Conservation (phyloP, 306 rosid species). For the Gleditsia sinensis region DNA sequence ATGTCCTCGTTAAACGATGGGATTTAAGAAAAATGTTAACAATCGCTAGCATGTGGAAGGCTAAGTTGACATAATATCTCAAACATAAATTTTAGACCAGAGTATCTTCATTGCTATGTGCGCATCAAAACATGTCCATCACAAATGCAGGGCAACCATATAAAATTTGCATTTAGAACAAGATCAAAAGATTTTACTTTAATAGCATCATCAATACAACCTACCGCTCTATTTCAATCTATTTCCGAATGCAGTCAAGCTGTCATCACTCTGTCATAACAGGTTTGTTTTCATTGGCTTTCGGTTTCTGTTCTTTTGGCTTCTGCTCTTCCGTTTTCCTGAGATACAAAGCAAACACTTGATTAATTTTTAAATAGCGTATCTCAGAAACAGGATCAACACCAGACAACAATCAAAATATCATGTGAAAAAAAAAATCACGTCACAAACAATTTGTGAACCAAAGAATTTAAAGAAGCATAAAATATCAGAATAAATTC, state of each 20-base stretch:
- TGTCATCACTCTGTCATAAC: conserved; percentile 82
- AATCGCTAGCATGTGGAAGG: neutral
- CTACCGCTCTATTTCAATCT: conserved; percentile 25
- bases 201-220: neutral
- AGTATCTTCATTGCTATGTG: neutral
- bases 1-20: too few species aligned
- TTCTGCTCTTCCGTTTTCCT: conserved; percentile 95
- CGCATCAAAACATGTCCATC: conserved; percentile 15
- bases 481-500: neutral
- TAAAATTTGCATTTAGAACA: neutral
- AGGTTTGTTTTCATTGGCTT: conserved; percentile 94
- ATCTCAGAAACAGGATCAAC: conserved; percentile 18
- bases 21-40: too few species aligned
- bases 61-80: neutral
- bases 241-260: conserved; percentile 10
- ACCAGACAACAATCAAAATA: neutral
- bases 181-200: neutral
- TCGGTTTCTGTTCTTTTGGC: conserved; percentile 84
- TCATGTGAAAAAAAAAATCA: neutral
- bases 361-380: conserved; percentile 7
- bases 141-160: neutral
- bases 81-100: neutral
- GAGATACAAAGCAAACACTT: conserved; percentile 18
- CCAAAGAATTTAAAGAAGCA: neutral
- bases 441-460: neutral